Evolutionary conservation across 2,329 filamentous ascomycete genomes (phyloP).

Genomic region (Pseudogymnoascus sp.): DNA sequence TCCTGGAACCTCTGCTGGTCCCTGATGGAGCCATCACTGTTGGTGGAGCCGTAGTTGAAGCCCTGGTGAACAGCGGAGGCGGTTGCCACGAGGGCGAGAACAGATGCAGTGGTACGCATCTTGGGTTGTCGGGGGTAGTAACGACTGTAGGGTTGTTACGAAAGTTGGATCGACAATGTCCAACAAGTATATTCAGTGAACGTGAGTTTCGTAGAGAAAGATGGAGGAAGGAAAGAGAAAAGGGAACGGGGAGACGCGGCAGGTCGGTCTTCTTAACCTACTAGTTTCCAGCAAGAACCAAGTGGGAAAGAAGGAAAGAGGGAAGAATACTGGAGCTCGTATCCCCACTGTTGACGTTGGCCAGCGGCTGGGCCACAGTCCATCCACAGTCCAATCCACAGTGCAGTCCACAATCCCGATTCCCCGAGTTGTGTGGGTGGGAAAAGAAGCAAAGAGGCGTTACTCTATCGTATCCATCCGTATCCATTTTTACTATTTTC

Average conservation of each 20-base stretch:
- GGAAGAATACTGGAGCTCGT: constrained; percentile 3
- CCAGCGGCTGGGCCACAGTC: not conserved
- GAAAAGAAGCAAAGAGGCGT: not conserved
- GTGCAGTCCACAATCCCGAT: no score
- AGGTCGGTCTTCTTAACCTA: constrained; percentile 1
- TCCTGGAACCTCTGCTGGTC: constrained; percentile 56
- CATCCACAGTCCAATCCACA: no score
- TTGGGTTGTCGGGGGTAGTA: constrained; percentile 12
- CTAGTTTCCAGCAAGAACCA: not conserved
- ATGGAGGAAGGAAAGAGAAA: not conserved
- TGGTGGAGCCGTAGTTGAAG: constrained; percentile 66
- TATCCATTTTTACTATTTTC: not conserved
- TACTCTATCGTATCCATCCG: not conserved
- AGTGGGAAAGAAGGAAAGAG: not conserved
- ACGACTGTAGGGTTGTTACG: not conserved
- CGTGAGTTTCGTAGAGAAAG: not conserved
- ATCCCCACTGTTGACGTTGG: not conserved
- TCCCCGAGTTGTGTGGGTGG: not conserved
- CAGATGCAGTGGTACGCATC: constrained; percentile 23
- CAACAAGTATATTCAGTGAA: not conserved
- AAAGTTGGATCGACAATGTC: not conserved
- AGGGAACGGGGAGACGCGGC: not conserved
- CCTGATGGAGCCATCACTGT: constrained; percentile 51
- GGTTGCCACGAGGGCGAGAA: constrained; percentile 24
- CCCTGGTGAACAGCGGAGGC: constrained; percentile 42